Percentiles rank a stretch among this genome's conserved stretches.
phyloP scores from a whole-genome alignment of 2,329 filamentous ascomycete species.

The Aureobasidium mangrovei region DNA sequence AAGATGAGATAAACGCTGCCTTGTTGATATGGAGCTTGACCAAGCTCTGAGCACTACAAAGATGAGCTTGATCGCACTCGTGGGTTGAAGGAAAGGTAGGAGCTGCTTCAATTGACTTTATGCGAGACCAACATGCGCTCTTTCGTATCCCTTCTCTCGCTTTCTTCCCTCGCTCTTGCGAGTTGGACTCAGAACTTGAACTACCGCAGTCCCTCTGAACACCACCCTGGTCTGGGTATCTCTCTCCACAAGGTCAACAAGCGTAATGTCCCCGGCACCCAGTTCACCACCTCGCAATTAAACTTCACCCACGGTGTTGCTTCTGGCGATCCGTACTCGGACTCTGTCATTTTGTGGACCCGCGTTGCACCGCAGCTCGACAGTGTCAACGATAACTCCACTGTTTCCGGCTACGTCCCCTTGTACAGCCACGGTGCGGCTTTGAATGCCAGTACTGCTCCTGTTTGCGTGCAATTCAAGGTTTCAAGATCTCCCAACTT shows the following conservation, averaged over 20 bases:
- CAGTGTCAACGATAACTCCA: conserved; percentile 35
- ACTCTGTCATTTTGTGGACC: conserved; percentile 37
- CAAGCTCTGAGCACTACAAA: conserved; percentile 1
- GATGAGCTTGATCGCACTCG: not conserved
- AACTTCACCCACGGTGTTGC: conserved; percentile 56
- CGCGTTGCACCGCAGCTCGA: conserved; percentile 31
- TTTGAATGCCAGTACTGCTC: conserved; percentile 43
- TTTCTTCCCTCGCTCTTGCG: conserved; percentile 20
- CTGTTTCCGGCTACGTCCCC: conserved; percentile 49
- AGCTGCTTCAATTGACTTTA: conserved; percentile 2
- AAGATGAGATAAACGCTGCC: not conserved
- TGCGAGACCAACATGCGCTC: not conserved
- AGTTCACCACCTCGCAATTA: conserved; percentile 40
- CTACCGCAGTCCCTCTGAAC: conserved; percentile 57
- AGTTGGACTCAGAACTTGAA: conserved; percentile 48
- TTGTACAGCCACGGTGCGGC: conserved; percentile 45
- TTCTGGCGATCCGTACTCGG: conserved; percentile 37
- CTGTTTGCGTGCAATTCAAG: conserved; percentile 60
- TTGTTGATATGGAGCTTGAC: not conserved
- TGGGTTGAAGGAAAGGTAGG: not conserved
- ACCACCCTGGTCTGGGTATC: conserved; percentile 55
- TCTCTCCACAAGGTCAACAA: conserved; percentile 54
- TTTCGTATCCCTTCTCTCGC: conserved; percentile 17
- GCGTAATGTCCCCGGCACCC: conserved; percentile 40
- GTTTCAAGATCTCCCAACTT: conserved; percentile 45